These are phyloP conservation scores for Penicillium oxalicum DNA, from an alignment of 2,329 filamentous ascomycete genomes.

Conservation along the genomic window DNA sequence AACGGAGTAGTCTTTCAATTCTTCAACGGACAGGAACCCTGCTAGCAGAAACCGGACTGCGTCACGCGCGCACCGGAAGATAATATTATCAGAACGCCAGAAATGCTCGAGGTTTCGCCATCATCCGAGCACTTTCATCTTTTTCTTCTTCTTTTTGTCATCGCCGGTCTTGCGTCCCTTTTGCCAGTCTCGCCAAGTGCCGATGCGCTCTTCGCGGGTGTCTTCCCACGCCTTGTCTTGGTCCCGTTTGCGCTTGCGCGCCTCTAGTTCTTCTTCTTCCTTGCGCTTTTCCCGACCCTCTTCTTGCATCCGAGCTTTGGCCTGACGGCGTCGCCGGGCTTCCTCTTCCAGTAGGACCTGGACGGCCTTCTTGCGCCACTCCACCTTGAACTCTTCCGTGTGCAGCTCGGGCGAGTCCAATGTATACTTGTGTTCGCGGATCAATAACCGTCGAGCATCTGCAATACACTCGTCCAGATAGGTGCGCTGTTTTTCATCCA, in stretches of 20 bases:
- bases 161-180: constrained; percentile 57
- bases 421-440: constrained; percentile 90
- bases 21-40: too few species aligned
- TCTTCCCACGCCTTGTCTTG: constrained; percentile 95
- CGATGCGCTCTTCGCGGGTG: constrained; percentile 83
- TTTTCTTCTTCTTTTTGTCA: constrained; percentile 55
- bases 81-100: too few species aligned
- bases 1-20: too few species aligned
- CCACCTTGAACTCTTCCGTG: constrained; percentile 71
- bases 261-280: constrained; percentile 77
- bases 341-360: constrained; percentile 91
- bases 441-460: constrained; percentile 88
- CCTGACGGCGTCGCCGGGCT: constrained; percentile 71
- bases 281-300: constrained; percentile 84
- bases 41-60: too few species aligned
- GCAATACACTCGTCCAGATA: constrained; percentile 90
- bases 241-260: constrained; percentile 77
- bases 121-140: constrained; percentile 46
- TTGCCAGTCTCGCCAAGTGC: constrained; percentile 88
- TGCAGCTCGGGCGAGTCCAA: constrained; percentile 77
- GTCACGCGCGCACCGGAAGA: too few species aligned
- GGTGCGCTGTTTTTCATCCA: constrained; percentile 87
- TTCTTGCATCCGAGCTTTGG: constrained; percentile 94
- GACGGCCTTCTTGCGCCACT: constrained; percentile 87
- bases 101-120: background rate